phyloP scores from a whole-genome alignment of 2,329 filamentous ascomycete genomes.

The Penicillium nordicum region DNA sequence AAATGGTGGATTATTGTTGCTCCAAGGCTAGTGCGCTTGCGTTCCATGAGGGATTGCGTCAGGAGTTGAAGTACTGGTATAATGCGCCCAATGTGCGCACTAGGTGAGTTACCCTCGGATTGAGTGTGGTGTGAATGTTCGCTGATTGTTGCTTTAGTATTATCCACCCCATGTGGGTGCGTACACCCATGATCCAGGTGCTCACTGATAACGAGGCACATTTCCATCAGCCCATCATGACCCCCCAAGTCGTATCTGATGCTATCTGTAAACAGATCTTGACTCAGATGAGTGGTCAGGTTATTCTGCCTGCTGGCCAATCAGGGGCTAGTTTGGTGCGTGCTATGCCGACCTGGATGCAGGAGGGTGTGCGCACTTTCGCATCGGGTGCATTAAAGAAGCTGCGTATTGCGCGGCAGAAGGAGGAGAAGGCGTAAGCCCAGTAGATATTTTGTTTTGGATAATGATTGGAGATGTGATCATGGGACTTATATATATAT shows the following conservation, averaged over 20 bases:
- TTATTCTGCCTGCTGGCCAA: conserved; percentile 46
- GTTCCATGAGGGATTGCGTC: conserved; percentile 51
- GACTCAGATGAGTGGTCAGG: conserved; percentile 47
- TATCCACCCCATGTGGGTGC: conserved; percentile 44
- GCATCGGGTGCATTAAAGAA: conserved; percentile 24
- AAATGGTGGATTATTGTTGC: conserved; percentile 53
- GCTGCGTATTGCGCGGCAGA: conserved; percentile 24
- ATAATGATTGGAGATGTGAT: neutral
- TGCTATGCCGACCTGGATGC: conserved; percentile 46
- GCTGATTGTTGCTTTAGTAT: conserved; percentile 21
- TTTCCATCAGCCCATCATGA: conserved; percentile 37
- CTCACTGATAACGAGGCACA: conserved; percentile 31
- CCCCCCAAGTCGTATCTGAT: conserved; percentile 42
- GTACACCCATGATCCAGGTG: conserved; percentile 47
- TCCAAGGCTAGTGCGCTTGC: conserved; percentile 52
- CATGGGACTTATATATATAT: neutral
- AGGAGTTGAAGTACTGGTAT: conserved; percentile 39
- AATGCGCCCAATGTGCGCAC: conserved; percentile 39
- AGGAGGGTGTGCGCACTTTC: conserved; percentile 38
- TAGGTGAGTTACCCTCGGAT: conserved; percentile 22
- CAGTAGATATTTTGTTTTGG: neutral
- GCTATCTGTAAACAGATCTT: conserved; percentile 52
- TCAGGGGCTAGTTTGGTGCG: conserved; percentile 27
- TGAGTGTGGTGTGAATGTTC: neutral
- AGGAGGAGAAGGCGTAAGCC: conserved; percentile 7